These are phyloP conservation scores for Amanita muscaria DNA, from an alignment of 768 basidiomycete genomes.

Conservation along the genomic window DNA sequence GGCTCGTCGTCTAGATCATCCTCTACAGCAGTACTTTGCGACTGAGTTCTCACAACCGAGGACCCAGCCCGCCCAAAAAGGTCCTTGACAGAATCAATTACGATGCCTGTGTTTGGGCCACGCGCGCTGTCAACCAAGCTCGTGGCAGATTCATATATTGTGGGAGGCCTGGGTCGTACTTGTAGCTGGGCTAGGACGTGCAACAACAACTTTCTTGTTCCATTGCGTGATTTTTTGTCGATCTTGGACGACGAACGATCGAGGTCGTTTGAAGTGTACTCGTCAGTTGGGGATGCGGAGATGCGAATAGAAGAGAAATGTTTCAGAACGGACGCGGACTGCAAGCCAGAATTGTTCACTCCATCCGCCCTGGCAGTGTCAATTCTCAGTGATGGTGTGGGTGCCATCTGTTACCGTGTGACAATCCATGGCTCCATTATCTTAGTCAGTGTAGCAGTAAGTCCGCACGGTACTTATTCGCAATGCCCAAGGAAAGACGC, in stretches of 20 bases:
- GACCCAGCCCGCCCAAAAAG: slow-evolving; percentile 24
- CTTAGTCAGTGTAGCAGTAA: too few species aligned
- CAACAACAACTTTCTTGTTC: slow-evolving; percentile 60
- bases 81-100: slow-evolving; percentile 37
- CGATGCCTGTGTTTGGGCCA: slow-evolving; percentile 29
- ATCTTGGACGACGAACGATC: slow-evolving; percentile 11
- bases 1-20: slow-evolving; percentile 45
- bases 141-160: slow-evolving; percentile 36
- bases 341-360: neutral
- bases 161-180: slow-evolving; percentile 43
- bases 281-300: neutral
- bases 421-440: neutral
- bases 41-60: slow-evolving; percentile 15
- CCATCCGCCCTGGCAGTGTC: slow-evolving; percentile 12
- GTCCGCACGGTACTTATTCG: too few species aligned
- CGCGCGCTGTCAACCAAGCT: slow-evolving; percentile 16
- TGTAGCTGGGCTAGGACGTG: slow-evolving; percentile 60
- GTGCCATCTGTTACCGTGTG: neutral
- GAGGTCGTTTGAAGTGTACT: neutral
- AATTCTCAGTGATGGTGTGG: slow-evolving; percentile 2
- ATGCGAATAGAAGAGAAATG: neutral
- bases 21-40: slow-evolving; percentile 14
- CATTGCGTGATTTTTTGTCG: slow-evolving; percentile 39
- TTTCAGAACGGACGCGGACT: neutral
- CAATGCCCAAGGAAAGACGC: slow-evolving; percentile 10